A percentile compares a stretch with the other conserved stretches of the same genome.
Conservation (phyloP, 2,329 filamentous ascomycete genomes). For the Aureobasidium leucospermi region DNA sequence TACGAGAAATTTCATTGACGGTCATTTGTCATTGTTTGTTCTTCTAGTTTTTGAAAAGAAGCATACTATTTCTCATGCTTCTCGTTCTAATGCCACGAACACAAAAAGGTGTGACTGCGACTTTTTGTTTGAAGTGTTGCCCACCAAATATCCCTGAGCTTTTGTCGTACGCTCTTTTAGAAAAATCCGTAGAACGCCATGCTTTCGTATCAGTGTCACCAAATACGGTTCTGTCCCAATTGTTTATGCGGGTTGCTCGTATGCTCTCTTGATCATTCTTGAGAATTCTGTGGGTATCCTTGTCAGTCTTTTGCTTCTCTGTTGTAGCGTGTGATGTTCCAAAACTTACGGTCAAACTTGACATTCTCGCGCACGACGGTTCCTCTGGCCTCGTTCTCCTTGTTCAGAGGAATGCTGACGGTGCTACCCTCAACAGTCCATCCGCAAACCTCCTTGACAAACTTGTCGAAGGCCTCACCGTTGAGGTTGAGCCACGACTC, state of each 20-base stretch:
- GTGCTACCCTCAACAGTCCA: constrained; percentile 66
- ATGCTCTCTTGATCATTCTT: constrained; percentile 72
- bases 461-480: constrained; percentile 42
- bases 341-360: constrained; percentile 62
- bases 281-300: constrained; percentile 49
- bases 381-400: constrained; percentile 96
- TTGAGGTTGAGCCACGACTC: constrained; percentile 44
- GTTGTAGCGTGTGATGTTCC: background rate
- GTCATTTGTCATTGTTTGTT: background rate
- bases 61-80: background rate
- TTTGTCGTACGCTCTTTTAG: background rate
- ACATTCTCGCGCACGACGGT: constrained; percentile 93
- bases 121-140: background rate
- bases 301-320: background rate
- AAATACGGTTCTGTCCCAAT: background rate
- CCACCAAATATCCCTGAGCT: background rate
- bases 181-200: constrained; percentile 13
- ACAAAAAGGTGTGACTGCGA: background rate
- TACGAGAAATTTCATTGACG: background rate
- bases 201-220: constrained; percentile 12
- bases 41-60: background rate
- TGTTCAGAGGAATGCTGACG: constrained; percentile 80
- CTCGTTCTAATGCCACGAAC: background rate
- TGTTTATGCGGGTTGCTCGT: constrained; percentile 63
- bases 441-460: constrained; percentile 54